A percentile compares a stretch with the other conserved stretches of the same genome.
Conservation (phyloP, 192 early-diverging fungal genomes). For the Podochytrium sp. region DNA sequence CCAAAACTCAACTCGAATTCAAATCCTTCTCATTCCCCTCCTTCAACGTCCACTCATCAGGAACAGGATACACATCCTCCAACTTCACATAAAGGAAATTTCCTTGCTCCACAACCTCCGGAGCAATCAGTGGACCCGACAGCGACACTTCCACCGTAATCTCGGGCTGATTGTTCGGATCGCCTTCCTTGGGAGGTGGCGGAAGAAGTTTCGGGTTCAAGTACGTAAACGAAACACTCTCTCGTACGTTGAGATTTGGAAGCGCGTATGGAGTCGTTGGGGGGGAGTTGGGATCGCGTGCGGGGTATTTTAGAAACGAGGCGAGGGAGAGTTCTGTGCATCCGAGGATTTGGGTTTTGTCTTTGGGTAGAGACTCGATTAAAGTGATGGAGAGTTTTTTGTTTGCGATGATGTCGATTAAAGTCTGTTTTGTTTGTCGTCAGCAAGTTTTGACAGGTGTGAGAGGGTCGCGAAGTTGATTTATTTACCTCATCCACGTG, state of each 20-base stretch:
- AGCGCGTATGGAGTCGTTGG: constrained; percentile 35
- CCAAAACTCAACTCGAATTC: constrained; percentile 53
- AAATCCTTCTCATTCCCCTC: constrained; percentile 67
- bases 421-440: constrained; percentile 31
- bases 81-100: constrained; percentile 53
- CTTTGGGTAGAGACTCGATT: constrained; percentile 65
- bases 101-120: constrained; percentile 51
- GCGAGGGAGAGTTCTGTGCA: constrained; percentile 49
- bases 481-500: constrained; percentile 57
- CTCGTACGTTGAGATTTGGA: constrained; percentile 33
- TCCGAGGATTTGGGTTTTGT: constrained; percentile 61
- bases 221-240: constrained; percentile 46
- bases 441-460: neutral
- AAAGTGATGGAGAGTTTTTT: constrained; percentile 53
- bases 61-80: constrained; percentile 58
- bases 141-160: constrained; percentile 54
- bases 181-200: constrained; percentile 41
- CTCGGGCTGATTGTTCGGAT: constrained; percentile 38
- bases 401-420: constrained; percentile 62
- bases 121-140: constrained; percentile 44
- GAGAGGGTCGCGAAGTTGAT: neutral
- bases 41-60: constrained; percentile 65
- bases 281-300: constrained; percentile 43
- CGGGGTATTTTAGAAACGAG: constrained; percentile 49
- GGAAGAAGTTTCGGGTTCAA: constrained; percentile 51